Conservation (phyloP, 1,284 basidiomycete genomes). For the Cutaneotrichosporon sp. region DNA sequence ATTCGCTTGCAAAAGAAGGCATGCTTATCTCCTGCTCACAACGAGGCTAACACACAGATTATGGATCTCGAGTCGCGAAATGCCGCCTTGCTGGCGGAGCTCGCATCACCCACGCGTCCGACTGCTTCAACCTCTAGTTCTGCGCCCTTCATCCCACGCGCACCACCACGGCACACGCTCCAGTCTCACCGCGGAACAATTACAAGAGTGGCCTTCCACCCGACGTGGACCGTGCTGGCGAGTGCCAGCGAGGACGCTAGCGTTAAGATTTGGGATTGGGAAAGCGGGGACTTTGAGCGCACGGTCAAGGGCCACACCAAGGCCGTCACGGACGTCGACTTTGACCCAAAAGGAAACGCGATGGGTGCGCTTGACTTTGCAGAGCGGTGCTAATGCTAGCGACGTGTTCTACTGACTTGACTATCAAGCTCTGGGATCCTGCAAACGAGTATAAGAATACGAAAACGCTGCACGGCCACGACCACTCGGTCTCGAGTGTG, state of each 20-base stretch:
- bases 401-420: constrained; percentile 83
- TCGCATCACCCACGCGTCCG: constrained; percentile 55
- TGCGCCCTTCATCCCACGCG: constrained; percentile 73
- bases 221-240: constrained; percentile 75
- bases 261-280: constrained; percentile 94
- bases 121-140: constrained; percentile 60
- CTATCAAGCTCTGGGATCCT: constrained; percentile 88
- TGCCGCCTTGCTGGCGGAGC: constrained; percentile 72
- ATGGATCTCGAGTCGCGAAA: constrained; percentile 82
- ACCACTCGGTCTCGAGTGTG: constrained; percentile 82
- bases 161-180: constrained; percentile 73
- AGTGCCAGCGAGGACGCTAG: constrained; percentile 83
- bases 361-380: constrained; percentile 61
- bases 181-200: constrained; percentile 75
- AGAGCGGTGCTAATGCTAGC: constrained; percentile 56
- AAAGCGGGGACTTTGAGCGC: constrained; percentile 85
- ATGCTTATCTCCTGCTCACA: neutral
- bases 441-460: constrained; percentile 84
- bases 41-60: constrained; percentile 58
- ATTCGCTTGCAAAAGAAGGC: constrained; percentile 92
- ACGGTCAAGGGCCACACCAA: constrained; percentile 91
- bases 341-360: constrained; percentile 76
- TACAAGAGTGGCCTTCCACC: constrained; percentile 80
- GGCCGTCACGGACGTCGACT: constrained; percentile 81
- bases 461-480: constrained; percentile 83